Base-by-base conservation (phyloP, 2,329 filamentous ascomycete species). In the Clonostachys chloroleuca region DNA sequence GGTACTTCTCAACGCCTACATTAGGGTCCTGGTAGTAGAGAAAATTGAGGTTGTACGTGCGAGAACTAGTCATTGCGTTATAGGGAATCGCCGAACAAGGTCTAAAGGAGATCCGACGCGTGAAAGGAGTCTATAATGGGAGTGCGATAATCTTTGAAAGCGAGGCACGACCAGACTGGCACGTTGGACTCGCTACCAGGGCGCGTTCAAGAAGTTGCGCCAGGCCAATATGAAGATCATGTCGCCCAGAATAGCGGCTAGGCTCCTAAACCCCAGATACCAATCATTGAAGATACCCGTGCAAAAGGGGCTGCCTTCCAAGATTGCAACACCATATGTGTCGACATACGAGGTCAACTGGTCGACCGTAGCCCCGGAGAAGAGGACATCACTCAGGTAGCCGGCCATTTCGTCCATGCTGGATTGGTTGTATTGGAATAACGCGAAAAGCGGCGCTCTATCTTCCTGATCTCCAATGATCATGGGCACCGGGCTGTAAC, bases 91-190 rank as follows among this genome's bases (percentile, higher is more conserved):
- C 1, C 84, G 84, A 49, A 79, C 83, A 89, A 89, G 0, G 87
- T 77, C 59, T 87, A 80, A 5, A 89, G 54, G 2, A 92, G 55
- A 54, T 92, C 88, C 2, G 77, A 81, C 13, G 66, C 84, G 61
- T 94, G 89, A 65, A 89, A 87, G 0, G 87, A 92, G 16, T 89
- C 89, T 0, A 92, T 63, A 43, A 92, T 65, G 0, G 88, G 84
- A 0, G 82, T 85, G 10, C 84, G 84, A 59, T 84, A 81, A 68
- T 86, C 65, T 66, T 92, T 92, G 1, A 81, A 84, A 0, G 84
- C 68, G 2, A 94, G 75, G 65, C 91, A 94, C 0, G 84, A 89
- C 20, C 20, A 94, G 2, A 73, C 69, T 0, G 83, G 81, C 0
- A 90, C 80, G n/a, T 57, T 0, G 83, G 82, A 51, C 81, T 74